phyloP scores from a whole-genome alignment of 768 basidiomycete genomes.

The Roridomyces roridus region DNA sequence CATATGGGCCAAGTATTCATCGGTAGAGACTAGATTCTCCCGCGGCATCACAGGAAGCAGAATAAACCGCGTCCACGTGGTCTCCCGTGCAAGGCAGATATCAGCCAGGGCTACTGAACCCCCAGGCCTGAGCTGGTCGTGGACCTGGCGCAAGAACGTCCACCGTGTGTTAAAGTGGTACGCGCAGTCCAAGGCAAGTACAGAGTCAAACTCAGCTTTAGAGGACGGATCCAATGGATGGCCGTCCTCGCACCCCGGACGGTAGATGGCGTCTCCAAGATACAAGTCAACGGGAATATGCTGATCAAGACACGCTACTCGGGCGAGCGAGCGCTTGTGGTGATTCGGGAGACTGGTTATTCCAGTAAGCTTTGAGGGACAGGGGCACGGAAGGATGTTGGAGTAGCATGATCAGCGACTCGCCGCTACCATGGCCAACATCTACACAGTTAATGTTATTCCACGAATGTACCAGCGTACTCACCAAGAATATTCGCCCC shows the following conservation, averaged over 20 bases:
- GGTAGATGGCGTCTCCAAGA: slow-evolving; percentile 58
- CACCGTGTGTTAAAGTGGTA: slow-evolving; percentile 67
- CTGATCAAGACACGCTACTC: slow-evolving; percentile 39
- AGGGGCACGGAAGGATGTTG: slow-evolving; percentile 49
- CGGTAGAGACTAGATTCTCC: slow-evolving; percentile 53
- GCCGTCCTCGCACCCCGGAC: slow-evolving; percentile 18
- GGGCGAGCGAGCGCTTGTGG: slow-evolving; percentile 48
- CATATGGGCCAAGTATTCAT: slow-evolving; percentile 52
- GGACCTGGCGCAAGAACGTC: slow-evolving; percentile 57
- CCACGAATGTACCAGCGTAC: slow-evolving; percentile 13
- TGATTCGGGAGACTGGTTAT: slow-evolving; percentile 63
- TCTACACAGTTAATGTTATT: slow-evolving; percentile 43
- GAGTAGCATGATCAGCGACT: slow-evolving; percentile 64
- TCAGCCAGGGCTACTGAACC: slow-evolving; percentile 68
- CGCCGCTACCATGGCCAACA: slow-evolving; percentile 73
- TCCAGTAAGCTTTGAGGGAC: slow-evolving; percentile 55
- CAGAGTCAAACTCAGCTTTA: slow-evolving; percentile 44
- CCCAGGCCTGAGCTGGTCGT: slow-evolving; percentile 49
- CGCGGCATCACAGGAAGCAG: slow-evolving; percentile 51
- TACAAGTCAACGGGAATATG: slow-evolving; percentile 45
- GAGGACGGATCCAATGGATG: slow-evolving; percentile 55
- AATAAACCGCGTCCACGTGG: slow-evolving; percentile 30
- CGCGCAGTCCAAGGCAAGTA: slow-evolving; percentile 72
- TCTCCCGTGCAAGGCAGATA: slow-evolving; percentile 53
- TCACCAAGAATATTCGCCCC: slow-evolving; percentile 61